Evolutionary conservation across 2,329 filamentous ascomycete genomes (phyloP), one percentile per base, ranked within the genome.

Genomic region (Xylaria polymorpha): DNA sequence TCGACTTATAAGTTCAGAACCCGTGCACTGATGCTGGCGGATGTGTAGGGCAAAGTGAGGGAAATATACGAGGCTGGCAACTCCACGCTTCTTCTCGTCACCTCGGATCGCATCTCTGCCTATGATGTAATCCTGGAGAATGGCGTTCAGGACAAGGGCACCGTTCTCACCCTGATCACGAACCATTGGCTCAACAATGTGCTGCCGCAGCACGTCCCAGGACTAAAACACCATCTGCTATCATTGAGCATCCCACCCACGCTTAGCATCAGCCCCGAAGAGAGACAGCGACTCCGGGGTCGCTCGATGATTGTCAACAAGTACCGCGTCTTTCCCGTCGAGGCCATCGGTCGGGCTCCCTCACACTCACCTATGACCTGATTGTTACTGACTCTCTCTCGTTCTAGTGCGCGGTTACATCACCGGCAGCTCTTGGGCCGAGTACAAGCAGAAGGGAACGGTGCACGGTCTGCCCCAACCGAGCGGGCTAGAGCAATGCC

Each of bases 91-190:
- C 90, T 97, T 66, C 95, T 97, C 78, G 90, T 94, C 64, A 91
- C 93, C 29, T 92, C 93, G 15, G 94, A 98, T 83, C 91, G 96
- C 74, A 96, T 98, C 80, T 97, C 94, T 29, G 96, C 96, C 65
- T 98, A 95, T 85, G 95, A 98, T 86, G 94, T 76, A 2, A 71
- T 76, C 55, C 69, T 76, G 51, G 83, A 88, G 76, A 98, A 96
- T 75, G 84, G 84, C 72, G 83, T 87, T 60, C 83, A 84, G 55
- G 77, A 82, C 77, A 89, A 89, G 82, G 87, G 87, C 73, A 79
- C 80, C 67, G 80, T 88, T 61, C 81, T 88, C 59, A 85, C 83
- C 35, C 77, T 80, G 70, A 75, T 83, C 68, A 80, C 79, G 60
- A 83, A 83, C 15, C 84, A 87, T 75, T 89, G 87, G 87, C 88